Conservation (phyloP, 495 filamentous ascomycete species). For the Chaetomium cochliodes region DNA sequence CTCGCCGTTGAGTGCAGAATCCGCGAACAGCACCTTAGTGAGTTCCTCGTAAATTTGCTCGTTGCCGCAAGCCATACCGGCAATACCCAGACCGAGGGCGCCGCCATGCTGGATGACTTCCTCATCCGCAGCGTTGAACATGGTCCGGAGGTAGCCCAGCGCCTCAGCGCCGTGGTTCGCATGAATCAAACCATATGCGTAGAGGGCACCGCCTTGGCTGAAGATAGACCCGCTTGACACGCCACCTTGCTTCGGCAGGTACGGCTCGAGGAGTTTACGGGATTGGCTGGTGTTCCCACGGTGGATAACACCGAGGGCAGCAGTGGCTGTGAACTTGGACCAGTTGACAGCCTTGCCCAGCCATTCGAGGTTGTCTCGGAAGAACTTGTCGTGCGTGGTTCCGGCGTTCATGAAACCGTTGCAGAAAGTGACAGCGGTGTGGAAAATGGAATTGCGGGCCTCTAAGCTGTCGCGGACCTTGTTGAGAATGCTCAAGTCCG, state of each 20-base stretch:
- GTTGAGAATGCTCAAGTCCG: constrained; percentile 79
- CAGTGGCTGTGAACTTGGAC: constrained; percentile 99
- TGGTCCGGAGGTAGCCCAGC: constrained; percentile 78
- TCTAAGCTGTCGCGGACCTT: constrained; percentile 95
- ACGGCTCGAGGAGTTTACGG: constrained; percentile 89
- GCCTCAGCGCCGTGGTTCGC: constrained; percentile 96
- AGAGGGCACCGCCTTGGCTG: constrained; percentile 93
- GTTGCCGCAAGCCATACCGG: constrained; percentile 93
- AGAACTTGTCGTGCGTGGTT: constrained; percentile 95
- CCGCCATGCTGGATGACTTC: constrained; percentile 98
- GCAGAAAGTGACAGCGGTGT: constrained; percentile 92
- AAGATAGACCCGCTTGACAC: constrained; percentile 76
- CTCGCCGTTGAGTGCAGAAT: constrained; percentile 95
- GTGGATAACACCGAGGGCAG: constrained; percentile 94
- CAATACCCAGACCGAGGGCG: constrained; percentile 91
- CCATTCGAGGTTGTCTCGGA: constrained; percentile 97
- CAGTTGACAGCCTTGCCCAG: constrained; percentile 98
- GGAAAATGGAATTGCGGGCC: constrained; percentile 96
- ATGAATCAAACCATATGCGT: constrained; percentile 94
- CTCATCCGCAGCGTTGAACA: constrained; percentile 82
- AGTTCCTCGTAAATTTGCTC: constrained; percentile 89
- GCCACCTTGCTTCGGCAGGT: constrained; percentile 75
- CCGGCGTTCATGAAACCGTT: constrained; percentile 99
- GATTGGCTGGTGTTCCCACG: constrained; percentile 90
- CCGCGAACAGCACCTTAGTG: constrained; percentile 78